Evolutionary conservation across 208 protist species (phyloP).

Genomic region (Vickermania ingenoplastis): DNA sequence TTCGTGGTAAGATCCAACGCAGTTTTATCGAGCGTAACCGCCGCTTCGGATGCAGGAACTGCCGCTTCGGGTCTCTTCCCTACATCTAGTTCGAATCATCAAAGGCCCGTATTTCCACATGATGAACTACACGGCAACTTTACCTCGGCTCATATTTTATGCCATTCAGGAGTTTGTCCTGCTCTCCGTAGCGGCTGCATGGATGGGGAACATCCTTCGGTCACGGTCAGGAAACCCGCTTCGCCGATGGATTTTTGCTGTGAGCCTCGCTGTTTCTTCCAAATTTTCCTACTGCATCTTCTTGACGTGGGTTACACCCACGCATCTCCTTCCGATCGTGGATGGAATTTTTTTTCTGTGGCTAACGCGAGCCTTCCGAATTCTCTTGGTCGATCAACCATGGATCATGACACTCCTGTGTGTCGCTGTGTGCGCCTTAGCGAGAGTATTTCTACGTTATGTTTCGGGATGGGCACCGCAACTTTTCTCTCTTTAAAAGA

Average conservation of each 20-base stretch:
- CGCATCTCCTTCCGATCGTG: slow-evolving; percentile 42
- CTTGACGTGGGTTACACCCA: slow-evolving; percentile 68
- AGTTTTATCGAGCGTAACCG: no score
- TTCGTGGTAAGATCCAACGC: slow-evolving; percentile 52
- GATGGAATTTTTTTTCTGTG: slow-evolving; percentile 66
- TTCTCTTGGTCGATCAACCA: slow-evolving; percentile 7
- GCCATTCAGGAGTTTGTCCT: slow-evolving; percentile 48
- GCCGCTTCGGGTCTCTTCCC: slow-evolving; percentile 13
- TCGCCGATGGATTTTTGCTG: slow-evolving; percentile 38
- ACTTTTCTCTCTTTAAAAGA: slow-evolving; percentile 6
- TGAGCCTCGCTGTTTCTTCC: slow-evolving; percentile 36
- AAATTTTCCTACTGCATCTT: slow-evolving; percentile 68
- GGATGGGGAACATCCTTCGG: slow-evolving; percentile 32
- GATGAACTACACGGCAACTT: slow-evolving; percentile 40
- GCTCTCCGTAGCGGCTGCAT: slow-evolving; percentile 32
- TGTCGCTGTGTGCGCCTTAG: slow-evolving; percentile 18
- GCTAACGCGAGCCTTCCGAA: slow-evolving; percentile 28
- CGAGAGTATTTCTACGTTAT: slow-evolving; percentile 45
- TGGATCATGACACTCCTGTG: slow-evolving; percentile 19
- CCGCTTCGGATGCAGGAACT: no score
- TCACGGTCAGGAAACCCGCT: slow-evolving; percentile 24
- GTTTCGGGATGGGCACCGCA: slow-evolving; percentile 51
- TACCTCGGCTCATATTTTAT: slow-evolving; percentile 49
- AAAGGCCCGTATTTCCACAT: slow-evolving; percentile 25
- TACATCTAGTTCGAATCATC: slow-evolving; percentile 61